Conservation (phyloP, 495 filamentous ascomycete genomes). For the Podospora pseudocomata region DNA sequence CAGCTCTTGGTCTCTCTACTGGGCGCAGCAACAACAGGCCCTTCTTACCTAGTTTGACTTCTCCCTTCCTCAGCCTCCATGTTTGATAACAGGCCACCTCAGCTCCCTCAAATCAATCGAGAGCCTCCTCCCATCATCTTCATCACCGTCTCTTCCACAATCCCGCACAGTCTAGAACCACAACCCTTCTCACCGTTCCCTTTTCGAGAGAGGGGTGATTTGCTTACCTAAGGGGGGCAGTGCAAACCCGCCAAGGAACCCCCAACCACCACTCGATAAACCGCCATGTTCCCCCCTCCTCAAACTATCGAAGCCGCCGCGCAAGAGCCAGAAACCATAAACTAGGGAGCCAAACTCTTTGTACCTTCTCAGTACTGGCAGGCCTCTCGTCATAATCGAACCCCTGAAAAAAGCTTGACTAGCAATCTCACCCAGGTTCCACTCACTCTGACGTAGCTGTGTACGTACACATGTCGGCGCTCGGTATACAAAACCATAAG, state of each 20-base stretch:
- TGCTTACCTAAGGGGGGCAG: conserved; percentile 5
- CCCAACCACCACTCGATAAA: background rate
- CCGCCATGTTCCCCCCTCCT: too few relatives aligned
- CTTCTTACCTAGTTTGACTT: background rate
- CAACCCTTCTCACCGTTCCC: background rate
- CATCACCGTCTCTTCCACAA: background rate
- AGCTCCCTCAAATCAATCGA: background rate
- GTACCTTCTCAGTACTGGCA: too few relatives aligned
- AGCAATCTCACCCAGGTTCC: background rate
- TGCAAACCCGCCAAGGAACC: conserved; percentile 8
- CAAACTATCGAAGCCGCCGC: background rate
- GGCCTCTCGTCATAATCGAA: background rate
- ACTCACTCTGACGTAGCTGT: background rate
- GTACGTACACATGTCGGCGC: background rate
- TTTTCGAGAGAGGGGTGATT: background rate
- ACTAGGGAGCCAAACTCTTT: background rate
- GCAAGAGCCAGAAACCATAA: background rate
- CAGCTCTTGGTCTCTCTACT: background rate
- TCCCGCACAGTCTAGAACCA: background rate
- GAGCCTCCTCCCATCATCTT: background rate
- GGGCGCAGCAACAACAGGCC: background rate
- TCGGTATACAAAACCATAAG: background rate
- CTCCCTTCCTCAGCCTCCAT: background rate
- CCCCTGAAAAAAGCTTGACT: background rate
- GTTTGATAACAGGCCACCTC: background rate